phyloP scores from a whole-genome alignment of 2,329 filamentous ascomycete species.

The Fusarium fracticaudum region DNA sequence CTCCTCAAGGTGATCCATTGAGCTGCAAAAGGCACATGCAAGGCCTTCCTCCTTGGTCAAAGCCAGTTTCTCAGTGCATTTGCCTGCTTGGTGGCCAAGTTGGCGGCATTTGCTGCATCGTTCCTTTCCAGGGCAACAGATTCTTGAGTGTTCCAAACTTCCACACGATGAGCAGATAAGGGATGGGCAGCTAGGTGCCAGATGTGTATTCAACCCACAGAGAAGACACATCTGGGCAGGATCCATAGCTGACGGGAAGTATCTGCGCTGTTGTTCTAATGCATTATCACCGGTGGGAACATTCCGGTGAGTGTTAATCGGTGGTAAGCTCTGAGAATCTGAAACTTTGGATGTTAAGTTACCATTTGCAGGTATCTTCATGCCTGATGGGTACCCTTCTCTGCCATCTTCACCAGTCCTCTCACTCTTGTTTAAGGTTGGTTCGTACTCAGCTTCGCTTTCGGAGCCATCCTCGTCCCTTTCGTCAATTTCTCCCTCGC shows the following conservation, averaged over 20 bases:
- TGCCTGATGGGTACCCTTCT: neutral
- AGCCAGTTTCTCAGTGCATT: conserved; percentile 66
- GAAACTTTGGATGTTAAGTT: neutral
- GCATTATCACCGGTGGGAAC: conserved; percentile 47
- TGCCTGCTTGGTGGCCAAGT: conserved; percentile 63
- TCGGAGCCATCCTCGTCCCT: conserved; percentile 32
- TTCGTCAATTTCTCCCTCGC: conserved; percentile 26
- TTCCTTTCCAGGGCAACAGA: conserved; percentile 59
- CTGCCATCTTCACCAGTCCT: conserved; percentile 1
- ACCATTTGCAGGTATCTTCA: conserved; percentile 16
- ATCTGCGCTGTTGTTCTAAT: conserved; percentile 53
- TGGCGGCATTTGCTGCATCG: conserved; percentile 70
- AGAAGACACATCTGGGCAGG: conserved; percentile 59
- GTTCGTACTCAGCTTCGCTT: conserved; percentile 43
- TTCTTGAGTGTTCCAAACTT: conserved; percentile 56
- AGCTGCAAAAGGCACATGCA: conserved; percentile 69
- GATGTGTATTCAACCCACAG: conserved; percentile 62
- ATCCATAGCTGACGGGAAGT: conserved; percentile 61
- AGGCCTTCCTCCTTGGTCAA: conserved; percentile 62
- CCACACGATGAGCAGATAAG: conserved; percentile 60
- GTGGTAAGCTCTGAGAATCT: conserved; percentile 5
- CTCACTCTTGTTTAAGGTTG: conserved; percentile 26
- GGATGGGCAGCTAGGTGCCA: conserved; percentile 55
- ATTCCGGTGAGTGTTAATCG: conserved; percentile 28
- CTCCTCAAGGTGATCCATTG: conserved; percentile 65